Evolutionary conservation across 768 basidiomycete species (phyloP).

Genomic region (Peribolospora baueri): DNA sequence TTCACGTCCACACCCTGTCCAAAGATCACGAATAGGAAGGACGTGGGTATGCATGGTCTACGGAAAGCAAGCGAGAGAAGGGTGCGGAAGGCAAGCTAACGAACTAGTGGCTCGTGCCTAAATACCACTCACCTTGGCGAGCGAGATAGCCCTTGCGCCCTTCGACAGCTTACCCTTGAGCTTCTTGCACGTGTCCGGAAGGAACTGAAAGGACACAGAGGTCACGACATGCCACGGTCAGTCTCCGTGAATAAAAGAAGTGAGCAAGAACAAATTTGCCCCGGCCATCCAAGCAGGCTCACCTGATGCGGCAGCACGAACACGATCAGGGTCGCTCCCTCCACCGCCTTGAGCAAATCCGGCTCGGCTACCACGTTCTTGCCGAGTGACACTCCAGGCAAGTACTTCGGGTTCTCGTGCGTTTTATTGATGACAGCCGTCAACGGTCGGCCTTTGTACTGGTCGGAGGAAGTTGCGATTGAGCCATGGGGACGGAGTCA

Average conservation of each 20-base stretch:
- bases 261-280: background rate
- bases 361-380: constrained; percentile 24
- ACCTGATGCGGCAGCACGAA: constrained; percentile 28
- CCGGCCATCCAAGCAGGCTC: background rate
- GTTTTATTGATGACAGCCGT: constrained; percentile 26
- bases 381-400: constrained; percentile 21
- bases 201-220: constrained; percentile 16
- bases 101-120: background rate
- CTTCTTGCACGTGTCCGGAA: constrained; percentile 19
- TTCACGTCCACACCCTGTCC: constrained; percentile 24
- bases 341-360: constrained; percentile 21
- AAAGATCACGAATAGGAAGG: background rate
- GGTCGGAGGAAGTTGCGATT: no score
- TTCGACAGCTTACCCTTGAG: constrained; percentile 21
- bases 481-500: no score
- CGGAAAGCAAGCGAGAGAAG: background rate
- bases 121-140: constrained; percentile 21
- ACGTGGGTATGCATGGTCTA: background rate
- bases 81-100: background rate
- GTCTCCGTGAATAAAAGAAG: background rate
- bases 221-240: background rate
- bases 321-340: constrained; percentile 24
- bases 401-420: constrained; percentile 24
- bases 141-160: constrained; percentile 21
- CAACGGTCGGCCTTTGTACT: constrained; percentile 13